Percentiles rank a stretch among this genome's conserved stretches.
These are phyloP conservation scores for Trichophyton rubrum DNA, from an alignment of 2,329 filamentous ascomycete genomes.

Conservation along the genomic window DNA sequence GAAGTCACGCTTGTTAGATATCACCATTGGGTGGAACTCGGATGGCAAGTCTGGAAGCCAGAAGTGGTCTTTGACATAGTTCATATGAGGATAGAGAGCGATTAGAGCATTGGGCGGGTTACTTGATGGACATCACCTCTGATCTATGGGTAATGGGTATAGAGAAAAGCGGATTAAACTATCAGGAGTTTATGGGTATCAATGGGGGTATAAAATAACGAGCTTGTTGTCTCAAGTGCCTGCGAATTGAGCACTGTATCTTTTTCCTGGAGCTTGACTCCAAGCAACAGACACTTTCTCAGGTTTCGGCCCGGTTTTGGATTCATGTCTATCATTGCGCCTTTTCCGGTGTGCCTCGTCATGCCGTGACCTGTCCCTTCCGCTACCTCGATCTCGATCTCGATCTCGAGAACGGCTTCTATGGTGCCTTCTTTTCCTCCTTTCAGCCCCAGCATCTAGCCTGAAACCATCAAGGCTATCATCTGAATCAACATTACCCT, in stretches of 20 bases:
- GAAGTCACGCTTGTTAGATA: constrained; percentile 55
- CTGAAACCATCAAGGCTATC: constrained; percentile 35
- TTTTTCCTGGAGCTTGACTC: constrained; percentile 6
- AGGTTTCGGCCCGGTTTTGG: background rate
- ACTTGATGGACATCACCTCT: background rate
- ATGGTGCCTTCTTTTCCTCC: constrained; percentile 10
- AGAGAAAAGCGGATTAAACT: background rate
- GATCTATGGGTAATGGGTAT: background rate
- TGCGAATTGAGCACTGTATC: constrained; percentile 11
- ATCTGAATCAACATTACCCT: constrained; percentile 19
- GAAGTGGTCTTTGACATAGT: constrained; percentile 30
- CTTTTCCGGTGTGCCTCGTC: background rate
- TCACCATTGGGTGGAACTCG: constrained; percentile 51
- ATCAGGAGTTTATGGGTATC: background rate
- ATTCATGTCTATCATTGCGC: constrained; percentile 3
- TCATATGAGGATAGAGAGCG: background rate
- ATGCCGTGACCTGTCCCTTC: constrained; percentile 4
- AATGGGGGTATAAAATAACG: background rate
- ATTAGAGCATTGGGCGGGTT: background rate
- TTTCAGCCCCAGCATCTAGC: constrained; percentile 24
- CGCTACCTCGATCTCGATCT: constrained; percentile 16
- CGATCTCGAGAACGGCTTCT: constrained; percentile 13
- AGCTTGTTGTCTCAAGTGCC: background rate
- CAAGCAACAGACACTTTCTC: background rate
- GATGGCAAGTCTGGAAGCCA: constrained; percentile 28